phyloP scores from a whole-genome alignment of 805 yeast species.

The Zygoascus tannicola region DNA sequence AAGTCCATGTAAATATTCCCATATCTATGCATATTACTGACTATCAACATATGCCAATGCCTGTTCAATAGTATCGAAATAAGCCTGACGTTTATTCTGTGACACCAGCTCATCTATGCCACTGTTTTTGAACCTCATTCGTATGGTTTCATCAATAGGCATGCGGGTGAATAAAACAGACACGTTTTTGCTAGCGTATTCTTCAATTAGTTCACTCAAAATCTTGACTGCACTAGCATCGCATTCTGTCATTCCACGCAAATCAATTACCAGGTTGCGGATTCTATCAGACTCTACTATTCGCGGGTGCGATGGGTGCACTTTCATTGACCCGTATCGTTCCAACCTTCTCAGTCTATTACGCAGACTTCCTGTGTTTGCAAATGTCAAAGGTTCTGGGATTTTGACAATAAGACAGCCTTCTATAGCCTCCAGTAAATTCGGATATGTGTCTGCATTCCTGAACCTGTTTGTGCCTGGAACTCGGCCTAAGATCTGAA shows the following conservation, averaged over 20 bases:
- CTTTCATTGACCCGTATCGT: constrained; percentile 59
- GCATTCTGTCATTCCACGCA: constrained; percentile 71
- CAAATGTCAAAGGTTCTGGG: constrained; percentile 84
- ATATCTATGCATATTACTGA: too few species aligned
- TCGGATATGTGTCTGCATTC: constrained; percentile 57
- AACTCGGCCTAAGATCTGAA: constrained; percentile 69
- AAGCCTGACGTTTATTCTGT: constrained; percentile 26
- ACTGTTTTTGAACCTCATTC: constrained; percentile 42
- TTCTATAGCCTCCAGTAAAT: constrained; percentile 40
- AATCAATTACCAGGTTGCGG: constrained; percentile 58
- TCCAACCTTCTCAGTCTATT: constrained; percentile 61
- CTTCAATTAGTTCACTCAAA: constrained; percentile 47
- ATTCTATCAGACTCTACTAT: constrained; percentile 38
- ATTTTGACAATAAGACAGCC: constrained; percentile 71
- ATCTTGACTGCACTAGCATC: constrained; percentile 78
- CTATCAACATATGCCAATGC: constrained; percentile 35
- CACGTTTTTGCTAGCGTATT: constrained; percentile 46
- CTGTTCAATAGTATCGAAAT: constrained; percentile 45
- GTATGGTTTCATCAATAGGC: constrained; percentile 38
- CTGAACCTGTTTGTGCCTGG: constrained; percentile 53
- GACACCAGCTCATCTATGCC: constrained; percentile 41
- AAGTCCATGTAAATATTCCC: too few species aligned
- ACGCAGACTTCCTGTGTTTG: constrained; percentile 71
- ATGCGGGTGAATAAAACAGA: constrained; percentile 54
- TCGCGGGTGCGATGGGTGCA: constrained; percentile 67